These are phyloP conservation scores for Nicotiana obtusifolia DNA, from an alignment of 257 asterid genomes.

Conservation along the genomic window DNA sequence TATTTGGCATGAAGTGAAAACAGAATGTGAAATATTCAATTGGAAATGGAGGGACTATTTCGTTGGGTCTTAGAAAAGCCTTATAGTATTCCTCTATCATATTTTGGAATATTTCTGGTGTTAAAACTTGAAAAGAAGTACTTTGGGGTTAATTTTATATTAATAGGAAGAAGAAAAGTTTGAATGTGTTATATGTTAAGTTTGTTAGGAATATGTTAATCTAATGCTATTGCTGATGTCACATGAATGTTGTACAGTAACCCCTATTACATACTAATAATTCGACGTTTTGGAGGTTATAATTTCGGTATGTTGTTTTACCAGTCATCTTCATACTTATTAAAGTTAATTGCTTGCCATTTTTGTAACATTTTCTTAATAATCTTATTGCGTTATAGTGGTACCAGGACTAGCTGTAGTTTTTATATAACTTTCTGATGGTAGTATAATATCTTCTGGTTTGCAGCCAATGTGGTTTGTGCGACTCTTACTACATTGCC, in stretches of 20 bases:
- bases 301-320: background rate
- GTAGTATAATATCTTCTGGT: background rate
- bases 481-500: conserved; percentile 92
- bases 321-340: background rate
- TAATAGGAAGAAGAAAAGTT: background rate
- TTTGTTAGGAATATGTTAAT: background rate
- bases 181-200: background rate
- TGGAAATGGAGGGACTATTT: background rate
- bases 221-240: background rate
- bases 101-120: background rate
- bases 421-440: background rate
- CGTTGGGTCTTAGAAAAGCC: background rate
- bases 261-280: background rate
- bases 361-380: background rate
- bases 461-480: conserved; percentile 83
- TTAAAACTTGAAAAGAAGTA: background rate
- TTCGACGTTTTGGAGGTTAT: background rate
- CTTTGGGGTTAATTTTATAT: background rate
- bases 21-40: background rate
- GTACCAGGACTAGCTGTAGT: background rate
- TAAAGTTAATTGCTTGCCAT: background rate
- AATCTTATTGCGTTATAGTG: background rate
- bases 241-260: background rate
- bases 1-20: background rate
- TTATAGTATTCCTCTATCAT: background rate